Percentiles rank a stretch among this genome's conserved stretches.
These are phyloP conservation scores for Zygosaccharomyces pseudorouxii DNA, from an alignment of 805 yeast species.

Conservation along the genomic window DNA sequence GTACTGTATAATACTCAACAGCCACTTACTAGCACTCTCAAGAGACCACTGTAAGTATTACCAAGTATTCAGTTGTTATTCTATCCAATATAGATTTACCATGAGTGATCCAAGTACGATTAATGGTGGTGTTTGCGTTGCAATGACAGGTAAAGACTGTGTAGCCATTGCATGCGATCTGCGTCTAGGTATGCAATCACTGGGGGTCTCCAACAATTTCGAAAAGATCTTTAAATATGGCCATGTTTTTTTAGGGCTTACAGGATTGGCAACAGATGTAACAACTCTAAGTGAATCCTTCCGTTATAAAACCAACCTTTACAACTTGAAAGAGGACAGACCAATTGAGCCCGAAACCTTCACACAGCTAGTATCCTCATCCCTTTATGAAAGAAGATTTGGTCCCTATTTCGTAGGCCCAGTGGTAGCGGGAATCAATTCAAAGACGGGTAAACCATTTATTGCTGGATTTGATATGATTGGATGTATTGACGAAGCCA, in stretches of 20 bases:
- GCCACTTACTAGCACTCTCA: neutral
- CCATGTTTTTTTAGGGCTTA: conserved; percentile 81
- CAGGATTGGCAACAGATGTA: conserved; percentile 95
- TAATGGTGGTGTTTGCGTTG: conserved; percentile 94
- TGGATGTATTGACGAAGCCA: conserved; percentile 93
- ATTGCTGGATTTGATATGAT: conserved; percentile 94
- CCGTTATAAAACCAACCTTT: conserved; percentile 79
- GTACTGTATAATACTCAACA: neutral
- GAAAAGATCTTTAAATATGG: conserved; percentile 88
- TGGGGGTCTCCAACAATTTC: conserved; percentile 88
- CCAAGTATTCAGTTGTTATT: neutral
- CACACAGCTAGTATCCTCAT: conserved; percentile 86
- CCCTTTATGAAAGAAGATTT: conserved; percentile 84
- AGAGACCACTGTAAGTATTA: neutral
- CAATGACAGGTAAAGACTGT: conserved; percentile 98
- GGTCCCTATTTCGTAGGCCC: conserved; percentile 98
- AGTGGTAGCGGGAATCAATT: conserved; percentile 88
- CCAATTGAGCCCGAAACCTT: conserved; percentile 88
- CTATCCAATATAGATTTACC: neutral
- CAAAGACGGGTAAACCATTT: conserved; percentile 78
- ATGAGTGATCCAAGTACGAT: conserved; percentile 80
- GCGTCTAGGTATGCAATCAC: conserved; percentile 87
- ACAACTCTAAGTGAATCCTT: conserved; percentile 77
- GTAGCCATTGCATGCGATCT: conserved; percentile 96
- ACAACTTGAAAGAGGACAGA: conserved; percentile 87